Evolutionary conservation across 192 early-diverging fungal species (phyloP), one percentile per base, ranked within the genome.

Genomic region (Geranomyces michiganensis): DNA sequence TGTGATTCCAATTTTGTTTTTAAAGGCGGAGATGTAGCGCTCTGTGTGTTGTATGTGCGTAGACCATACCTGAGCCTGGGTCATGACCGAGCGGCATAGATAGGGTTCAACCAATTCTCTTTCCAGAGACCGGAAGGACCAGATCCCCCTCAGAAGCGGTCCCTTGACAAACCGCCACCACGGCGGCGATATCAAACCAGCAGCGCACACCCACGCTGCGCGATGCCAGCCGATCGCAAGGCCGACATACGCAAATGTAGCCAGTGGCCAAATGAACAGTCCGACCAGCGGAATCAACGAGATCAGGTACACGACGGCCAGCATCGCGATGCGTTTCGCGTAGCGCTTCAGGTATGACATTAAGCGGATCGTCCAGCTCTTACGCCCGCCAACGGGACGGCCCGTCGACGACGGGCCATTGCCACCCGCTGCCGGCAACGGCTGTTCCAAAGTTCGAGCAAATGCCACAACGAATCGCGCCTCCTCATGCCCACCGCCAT

Each of bases 51-150:
- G n/a, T n/a, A n/a, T n/a, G n/a, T n/a, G n/a, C n/a, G 51, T 53
- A n/a, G 17, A n/a, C 14, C 56, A 17, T 33, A 60, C 58, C 76
- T 77, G 65, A 1, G 0, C n/a, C 22, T 26, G 13, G 19, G 24
- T 68, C 76, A 81, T 75, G 4, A 67, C 31, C 30, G 68, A 72
- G 27, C 76, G 64, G 65, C 72, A 76, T 22, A 78, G 30, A 58
- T 81, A 81, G n/a, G 80, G 80, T 36, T 81, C 80, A 5, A 78
- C 67, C 36, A 81, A 58, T 61, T 81, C 80, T 32, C 80, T 31
- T 27, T 67, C 76, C 9, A 81, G 56, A 0, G 76, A 59, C 24
- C 80, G 64, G 63, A 81, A 62, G 17, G 58, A 31, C 41, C 77
- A 47, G 15, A 72, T 56, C 1, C 31, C 45, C n/a, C 71, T 56